Evolutionary conservation across 768 basidiomycete genomes (phyloP), one percentile per base, ranked within the genome.

Genomic region (Trametes cubensis): DNA sequence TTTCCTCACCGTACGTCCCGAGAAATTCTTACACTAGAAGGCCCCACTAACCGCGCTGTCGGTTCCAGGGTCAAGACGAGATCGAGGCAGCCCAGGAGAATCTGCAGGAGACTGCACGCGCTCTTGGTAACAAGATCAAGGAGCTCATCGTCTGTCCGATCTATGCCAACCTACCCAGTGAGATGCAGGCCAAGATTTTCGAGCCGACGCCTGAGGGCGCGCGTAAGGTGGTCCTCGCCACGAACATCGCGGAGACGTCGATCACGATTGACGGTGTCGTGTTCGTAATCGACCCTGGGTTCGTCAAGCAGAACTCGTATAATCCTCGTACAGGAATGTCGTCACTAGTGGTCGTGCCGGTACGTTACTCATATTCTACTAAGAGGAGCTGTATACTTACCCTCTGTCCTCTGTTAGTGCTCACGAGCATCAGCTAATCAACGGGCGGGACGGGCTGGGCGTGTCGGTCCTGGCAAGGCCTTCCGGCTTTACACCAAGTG

Each of bases 261-360:
- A 99, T 99, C 73, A 99, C 97, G 8, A 99, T 99, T 67, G 97
- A 98, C 57, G 97, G 97, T 28, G 97, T 99, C 6, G 96, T 98
- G 2, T 99, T 97, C 73, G 97, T 99, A 42, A 98, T 99, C 66
- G 97, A 99, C 73, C 97, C 97, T 3, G 97, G 97, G 14, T 98
- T 98, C 70, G 96, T 98, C 68, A 99, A 99, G 79, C 97, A 99
- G 73, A 98, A 99, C 74, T 90, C 94, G 42, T 99, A 97, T 73
- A 99, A 99, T 75, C 97, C 97, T 2, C 84, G 95, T 70, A 97
- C 97, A 46, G 96, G 97, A 15, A 99, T 99, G 97, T 95, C 94
- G 11, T 96, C 95, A 0, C 80, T 99, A 15, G 86, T 94, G 15
- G 94, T 99, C 38, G 95, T 98, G 54, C 97, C 97, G 0, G 93